These are phyloP conservation scores for Clavariopsis aquatica DNA, from an alignment of 495 filamentous ascomycete genomes.

Conservation along the genomic window DNA sequence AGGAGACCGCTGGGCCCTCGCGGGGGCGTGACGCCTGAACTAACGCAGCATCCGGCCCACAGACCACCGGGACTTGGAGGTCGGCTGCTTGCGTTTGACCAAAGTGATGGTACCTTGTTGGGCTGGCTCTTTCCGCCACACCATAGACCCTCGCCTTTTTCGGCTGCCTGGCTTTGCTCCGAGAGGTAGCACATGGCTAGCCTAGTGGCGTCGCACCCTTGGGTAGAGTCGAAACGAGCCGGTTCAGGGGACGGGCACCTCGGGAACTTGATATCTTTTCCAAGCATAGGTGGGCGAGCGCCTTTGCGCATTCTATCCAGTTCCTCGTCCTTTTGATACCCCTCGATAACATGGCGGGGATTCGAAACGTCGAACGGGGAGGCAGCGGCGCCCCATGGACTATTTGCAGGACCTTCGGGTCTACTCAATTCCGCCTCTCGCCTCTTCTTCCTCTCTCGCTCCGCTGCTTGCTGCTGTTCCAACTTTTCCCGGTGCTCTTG, in stretches of 20 bases:
- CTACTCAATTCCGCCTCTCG: slow-evolving; percentile 46
- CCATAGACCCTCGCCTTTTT: slow-evolving; percentile 44
- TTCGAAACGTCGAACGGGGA: slow-evolving; percentile 28
- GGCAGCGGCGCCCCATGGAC: slow-evolving; percentile 29
- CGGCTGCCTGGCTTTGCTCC: slow-evolving; percentile 44
- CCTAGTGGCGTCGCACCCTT: slow-evolving; percentile 45
- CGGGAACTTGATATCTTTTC: slow-evolving; percentile 71
- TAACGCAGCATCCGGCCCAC: slow-evolving; percentile 48
- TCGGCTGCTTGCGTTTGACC: slow-evolving; percentile 31
- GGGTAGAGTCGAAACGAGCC: slow-evolving; percentile 71
- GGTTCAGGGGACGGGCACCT: slow-evolving; percentile 74
- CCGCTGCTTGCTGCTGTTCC: slow-evolving; percentile 1
- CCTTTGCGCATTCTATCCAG: slow-evolving; percentile 54
- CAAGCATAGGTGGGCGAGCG: slow-evolving; percentile 80
- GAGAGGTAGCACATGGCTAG: slow-evolving; percentile 51
- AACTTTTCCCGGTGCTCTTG: slow-evolving; percentile 48
- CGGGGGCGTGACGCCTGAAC: slow-evolving; percentile 34
- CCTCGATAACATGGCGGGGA: slow-evolving; percentile 43
- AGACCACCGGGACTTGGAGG: slow-evolving; percentile 39
- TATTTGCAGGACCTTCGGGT: slow-evolving; percentile 51
- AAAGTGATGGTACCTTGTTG: slow-evolving; percentile 22
- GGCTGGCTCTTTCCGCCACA: slow-evolving; percentile 22
- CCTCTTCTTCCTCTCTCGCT: slow-evolving; percentile 4
- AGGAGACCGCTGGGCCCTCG: slow-evolving; percentile 42
- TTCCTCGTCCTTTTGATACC: slow-evolving; percentile 51